Base-by-base conservation (phyloP, 257 asterid genomes). In the Anisodus tanguticus region DNA sequence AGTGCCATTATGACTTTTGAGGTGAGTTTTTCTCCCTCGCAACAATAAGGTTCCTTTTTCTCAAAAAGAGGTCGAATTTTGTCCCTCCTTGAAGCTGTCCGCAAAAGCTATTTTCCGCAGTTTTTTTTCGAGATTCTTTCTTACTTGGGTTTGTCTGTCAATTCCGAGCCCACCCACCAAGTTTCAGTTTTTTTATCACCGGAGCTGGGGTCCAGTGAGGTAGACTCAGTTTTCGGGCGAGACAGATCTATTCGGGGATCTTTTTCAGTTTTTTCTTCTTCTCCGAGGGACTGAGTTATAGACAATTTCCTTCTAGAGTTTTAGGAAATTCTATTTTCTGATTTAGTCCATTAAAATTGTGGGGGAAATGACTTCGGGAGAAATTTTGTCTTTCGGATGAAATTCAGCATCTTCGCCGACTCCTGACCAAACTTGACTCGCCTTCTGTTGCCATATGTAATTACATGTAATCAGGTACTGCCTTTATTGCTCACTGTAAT, bases 231-330 rank as follows among this genome's bases (percentile, higher is more conserved):
- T 70, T 70, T 70, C 22, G 8, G 55, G 78, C 22, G 8, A 70
- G 78, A 41, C 15, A n/a, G 66, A 59, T 15, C 77, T 39, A 22
- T 69, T 15, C 45, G 35, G 35, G 35, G 35, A 31, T 31, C 35
- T 31, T 68, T 66, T 66, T 45, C 45, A 22, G 43, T 66, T 66
- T 66, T 68, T 66, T 66, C 39, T 68, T 68, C 76, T 68, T 37
- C 26, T 68, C 22, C 4, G 45, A 68, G 22, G 76, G 76, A 68
- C 51, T 68, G 15, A 8, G 37, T 37, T 68, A 37, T 37, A 37
- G 6, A 15, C 4, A 19, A 37, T 37, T 68, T 37, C 76, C 76
- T 68, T 68, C 76, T 68, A 15, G 51, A 68, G 35, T 31, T 31
- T 31, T 31, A 31, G 35, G 35, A 31, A 31, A 31, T 31, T 31